Evolutionary conservation across 331 rosid species (phyloP).

Genomic region (Pyrus hybrid): DNA sequence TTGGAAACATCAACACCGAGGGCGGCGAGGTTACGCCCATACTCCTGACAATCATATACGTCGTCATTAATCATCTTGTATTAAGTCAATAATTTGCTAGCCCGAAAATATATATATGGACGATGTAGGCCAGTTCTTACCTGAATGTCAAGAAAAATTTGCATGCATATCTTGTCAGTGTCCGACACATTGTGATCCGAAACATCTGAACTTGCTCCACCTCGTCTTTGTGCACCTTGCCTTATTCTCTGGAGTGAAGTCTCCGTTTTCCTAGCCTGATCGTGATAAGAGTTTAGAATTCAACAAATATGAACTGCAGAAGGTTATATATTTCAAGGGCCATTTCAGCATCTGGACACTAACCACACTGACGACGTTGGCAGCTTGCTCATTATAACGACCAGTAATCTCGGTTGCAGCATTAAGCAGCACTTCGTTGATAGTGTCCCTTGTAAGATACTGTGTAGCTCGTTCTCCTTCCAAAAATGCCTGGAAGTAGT

Average conservation of each 20-base stretch:
- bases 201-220: conserved; percentile 83
- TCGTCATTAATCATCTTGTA: conserved; percentile 15
- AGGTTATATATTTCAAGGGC: not conserved
- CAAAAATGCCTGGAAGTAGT: conserved; percentile 50
- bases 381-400: conserved; percentile 70
- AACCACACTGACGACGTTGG: conserved; percentile 78
- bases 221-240: conserved; percentile 83
- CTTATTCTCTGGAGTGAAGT: conserved; percentile 85
- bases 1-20: conserved; percentile 63
- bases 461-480: conserved; percentile 66
- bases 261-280: conserved; percentile 82
- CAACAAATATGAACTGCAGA: not conserved
- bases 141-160: conserved; percentile 91
- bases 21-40: conserved; percentile 62
- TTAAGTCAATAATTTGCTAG: conserved; percentile 1
- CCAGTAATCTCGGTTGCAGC: conserved; percentile 77
- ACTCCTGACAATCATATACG: conserved; percentile 52
- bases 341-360: conserved; percentile 29
- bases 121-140: conserved; percentile 14
- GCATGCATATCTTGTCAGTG: conserved; percentile 80
- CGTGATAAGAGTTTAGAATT: conserved; percentile 4
- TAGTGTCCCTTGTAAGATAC: conserved; percentile 51
- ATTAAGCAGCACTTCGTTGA: conserved; percentile 42
- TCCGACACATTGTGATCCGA: conserved; percentile 73
- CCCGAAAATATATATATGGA: not conserved